These are phyloP conservation scores for Taphrina wiesneri DNA, from an alignment of 1,139 yeast species.

Conservation along the genomic window DNA sequence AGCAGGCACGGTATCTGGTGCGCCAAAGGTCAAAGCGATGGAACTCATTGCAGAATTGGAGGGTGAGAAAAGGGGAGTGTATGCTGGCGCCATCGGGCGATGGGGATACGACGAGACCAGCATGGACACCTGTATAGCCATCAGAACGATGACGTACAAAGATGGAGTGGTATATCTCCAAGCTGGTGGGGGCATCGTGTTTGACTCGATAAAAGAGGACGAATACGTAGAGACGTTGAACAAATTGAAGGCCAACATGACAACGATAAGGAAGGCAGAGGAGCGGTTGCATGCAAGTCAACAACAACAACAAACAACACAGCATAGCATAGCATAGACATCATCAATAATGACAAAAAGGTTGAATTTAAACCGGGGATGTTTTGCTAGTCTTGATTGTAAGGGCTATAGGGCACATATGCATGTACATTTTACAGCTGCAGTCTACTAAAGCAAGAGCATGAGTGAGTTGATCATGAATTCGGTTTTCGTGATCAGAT, in stretches of 20 bases:
- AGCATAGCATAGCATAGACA: not conserved
- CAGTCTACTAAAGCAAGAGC: too few relatives aligned
- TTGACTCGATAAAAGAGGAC: slow-evolving; percentile 90
- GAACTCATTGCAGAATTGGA: slow-evolving; percentile 87
- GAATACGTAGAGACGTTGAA: slow-evolving; percentile 96
- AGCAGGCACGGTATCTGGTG: slow-evolving; percentile 98
- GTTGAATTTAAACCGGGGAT: not conserved
- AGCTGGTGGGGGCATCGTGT: slow-evolving; percentile 98
- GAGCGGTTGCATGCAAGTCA: slow-evolving; percentile 41
- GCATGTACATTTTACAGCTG: not conserved
- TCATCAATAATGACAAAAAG: not conserved
- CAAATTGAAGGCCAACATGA: slow-evolving; percentile 91
- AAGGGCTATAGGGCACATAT: not conserved
- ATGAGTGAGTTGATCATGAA: not conserved
- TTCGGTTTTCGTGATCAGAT: not conserved
- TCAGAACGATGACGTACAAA: slow-evolving; percentile 93
- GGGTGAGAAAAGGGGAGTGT: slow-evolving; percentile 88
- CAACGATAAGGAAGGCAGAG: slow-evolving; percentile 88
- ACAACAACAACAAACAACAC: not conserved
- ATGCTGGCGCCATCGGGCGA: slow-evolving; percentile 99
- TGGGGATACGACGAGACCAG: slow-evolving; percentile 92
- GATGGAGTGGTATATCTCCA: slow-evolving; percentile 88
- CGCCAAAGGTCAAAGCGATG: slow-evolving; percentile 97
- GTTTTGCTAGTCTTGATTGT: not conserved
- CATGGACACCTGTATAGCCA: slow-evolving; percentile 96